Evolutionary conservation across 2,329 filamentous ascomycete genomes (phyloP).

Genomic region (Aspergillus thermomutatus): DNA sequence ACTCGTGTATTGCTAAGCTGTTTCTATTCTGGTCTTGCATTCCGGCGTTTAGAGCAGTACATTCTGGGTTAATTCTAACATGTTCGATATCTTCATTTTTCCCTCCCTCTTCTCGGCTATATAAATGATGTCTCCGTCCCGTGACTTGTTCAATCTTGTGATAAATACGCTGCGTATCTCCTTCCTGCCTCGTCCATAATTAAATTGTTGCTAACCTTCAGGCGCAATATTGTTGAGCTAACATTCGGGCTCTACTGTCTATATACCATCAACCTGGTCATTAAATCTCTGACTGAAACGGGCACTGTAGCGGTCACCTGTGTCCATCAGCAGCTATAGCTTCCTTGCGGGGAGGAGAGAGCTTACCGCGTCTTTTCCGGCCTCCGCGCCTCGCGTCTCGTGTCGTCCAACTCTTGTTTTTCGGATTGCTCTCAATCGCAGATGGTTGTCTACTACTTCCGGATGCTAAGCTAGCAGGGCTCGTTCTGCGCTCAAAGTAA

Average conservation of each 20-base stretch:
- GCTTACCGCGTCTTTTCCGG: conserved; percentile 29
- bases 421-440: conserved; percentile 6
- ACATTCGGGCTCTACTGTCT: not conserved
- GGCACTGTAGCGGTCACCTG: conserved; percentile 31
- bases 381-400: conserved; percentile 14
- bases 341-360: not conserved
- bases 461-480: conserved; percentile 28
- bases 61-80: conserved; percentile 21
- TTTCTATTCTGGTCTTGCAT: conserved; percentile 20
- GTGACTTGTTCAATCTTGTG: not conserved
- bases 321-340: conserved; percentile 8
- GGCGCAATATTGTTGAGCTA: not conserved
- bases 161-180: not conserved
- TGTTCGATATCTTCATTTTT: conserved; percentile 12
- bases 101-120: not conserved
- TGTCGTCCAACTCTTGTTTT: conserved; percentile 5
- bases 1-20: conserved; percentile 9
- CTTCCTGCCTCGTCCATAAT: not conserved
- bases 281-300: conserved; percentile 24
- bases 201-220: not conserved
- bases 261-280: not conserved
- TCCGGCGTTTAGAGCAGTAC: conserved; percentile 25
- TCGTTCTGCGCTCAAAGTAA: conserved; percentile 25
- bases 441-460: conserved; percentile 23
- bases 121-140: not conserved